Evolutionary conservation across 352 stramenopile species (phyloP).

Genomic region (Globisporangium viniferum): DNA sequence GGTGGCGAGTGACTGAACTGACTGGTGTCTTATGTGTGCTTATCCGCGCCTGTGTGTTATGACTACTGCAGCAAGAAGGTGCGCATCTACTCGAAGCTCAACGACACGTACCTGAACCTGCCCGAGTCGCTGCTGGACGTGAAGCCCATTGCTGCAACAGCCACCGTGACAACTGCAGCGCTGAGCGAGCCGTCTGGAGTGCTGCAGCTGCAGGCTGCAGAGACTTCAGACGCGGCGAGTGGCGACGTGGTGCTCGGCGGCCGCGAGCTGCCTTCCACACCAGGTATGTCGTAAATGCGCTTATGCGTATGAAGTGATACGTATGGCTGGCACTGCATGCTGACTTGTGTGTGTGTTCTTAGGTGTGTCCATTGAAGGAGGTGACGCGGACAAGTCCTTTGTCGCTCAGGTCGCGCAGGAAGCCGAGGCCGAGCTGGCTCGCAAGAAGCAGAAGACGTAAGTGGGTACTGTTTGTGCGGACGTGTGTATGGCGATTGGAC

Average conservation of each 20-base stretch:
- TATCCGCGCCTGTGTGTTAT: not conserved
- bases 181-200: constrained; percentile 9
- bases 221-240: not conserved
- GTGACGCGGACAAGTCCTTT: constrained; percentile 25
- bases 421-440: constrained; percentile 32
- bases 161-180: not conserved
- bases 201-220: constrained; percentile 9
- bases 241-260: constrained; percentile 18
- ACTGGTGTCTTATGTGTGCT: not conserved
- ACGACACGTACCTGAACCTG: constrained; percentile 51
- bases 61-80: constrained; percentile 60
- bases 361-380: constrained; percentile 15
- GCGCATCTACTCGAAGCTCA: constrained; percentile 63
- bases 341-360: not conserved
- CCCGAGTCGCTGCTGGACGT: constrained; percentile 50
- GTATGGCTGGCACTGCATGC: not conserved
- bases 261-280: constrained; percentile 10
- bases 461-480: constrained; percentile 4
- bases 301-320: not conserved
- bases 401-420: constrained; percentile 62
- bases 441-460: constrained; percentile 53
- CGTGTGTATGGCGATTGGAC: not conserved
- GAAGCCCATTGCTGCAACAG: constrained; percentile 7
- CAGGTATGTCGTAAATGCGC: constrained; percentile 1
- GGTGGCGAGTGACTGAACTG: not conserved